phyloP scores from a whole-genome alignment of 177 flowering plant species.

The Vitis hybrid region DNA sequence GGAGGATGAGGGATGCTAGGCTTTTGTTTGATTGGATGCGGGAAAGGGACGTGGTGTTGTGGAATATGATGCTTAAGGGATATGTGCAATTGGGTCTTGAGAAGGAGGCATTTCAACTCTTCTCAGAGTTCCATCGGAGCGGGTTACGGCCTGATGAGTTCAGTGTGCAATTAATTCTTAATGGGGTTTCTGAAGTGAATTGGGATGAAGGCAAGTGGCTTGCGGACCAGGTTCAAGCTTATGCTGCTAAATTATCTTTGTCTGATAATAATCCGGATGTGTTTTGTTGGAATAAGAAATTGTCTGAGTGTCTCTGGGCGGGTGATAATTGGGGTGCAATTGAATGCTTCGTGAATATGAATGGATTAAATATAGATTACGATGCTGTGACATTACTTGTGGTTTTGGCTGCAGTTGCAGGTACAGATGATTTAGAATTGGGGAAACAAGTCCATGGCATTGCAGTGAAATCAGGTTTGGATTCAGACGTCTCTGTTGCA shows the following conservation, averaged over 20 bases:
- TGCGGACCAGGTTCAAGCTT: constrained; percentile 41
- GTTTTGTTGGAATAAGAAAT: constrained; percentile 40
- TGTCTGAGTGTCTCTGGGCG: constrained; percentile 33
- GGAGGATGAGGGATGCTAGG: constrained; percentile 32
- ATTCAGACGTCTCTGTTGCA: constrained; percentile 30
- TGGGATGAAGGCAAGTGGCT: constrained; percentile 21
- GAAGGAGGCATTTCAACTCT: constrained; percentile 34
- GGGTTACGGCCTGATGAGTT: constrained; percentile 42
- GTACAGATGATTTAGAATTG: constrained; percentile 19
- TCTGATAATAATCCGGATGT: constrained; percentile 25
- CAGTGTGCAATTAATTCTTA: constrained; percentile 33
- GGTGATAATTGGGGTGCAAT: constrained; percentile 31
- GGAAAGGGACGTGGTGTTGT: constrained; percentile 49
- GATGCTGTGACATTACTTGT: constrained; percentile 48
- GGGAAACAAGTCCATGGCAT: constrained; percentile 50
- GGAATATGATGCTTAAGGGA: constrained; percentile 57
- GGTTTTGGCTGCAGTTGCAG: constrained; percentile 33
- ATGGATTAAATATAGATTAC: constrained; percentile 23
- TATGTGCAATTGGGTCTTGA: constrained; percentile 34
- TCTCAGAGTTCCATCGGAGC: constrained; percentile 39
- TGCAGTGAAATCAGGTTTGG: constrained; percentile 38
- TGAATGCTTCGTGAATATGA: constrained; percentile 39
- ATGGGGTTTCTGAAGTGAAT: constrained; percentile 21
- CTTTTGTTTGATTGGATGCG: constrained; percentile 43
- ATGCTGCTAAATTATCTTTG: constrained; percentile 32